Evolutionary conservation across 345 rosid species (phyloP), one percentile per base, ranked within the genome.

Genomic region (Populus tremula): DNA sequence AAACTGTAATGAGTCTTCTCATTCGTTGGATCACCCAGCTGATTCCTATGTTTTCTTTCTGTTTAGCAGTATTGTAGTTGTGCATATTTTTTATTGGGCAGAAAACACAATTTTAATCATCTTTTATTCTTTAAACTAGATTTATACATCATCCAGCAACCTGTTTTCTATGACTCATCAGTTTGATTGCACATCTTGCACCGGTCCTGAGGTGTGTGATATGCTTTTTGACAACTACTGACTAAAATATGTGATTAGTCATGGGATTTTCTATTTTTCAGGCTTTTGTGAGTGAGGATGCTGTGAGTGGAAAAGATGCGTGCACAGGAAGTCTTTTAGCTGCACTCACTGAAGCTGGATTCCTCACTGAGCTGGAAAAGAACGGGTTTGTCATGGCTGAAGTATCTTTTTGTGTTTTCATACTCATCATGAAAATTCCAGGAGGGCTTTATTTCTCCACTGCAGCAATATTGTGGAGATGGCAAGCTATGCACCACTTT

Each of bases 221-320:
- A 41, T 76, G 27, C 36, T 76, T 81, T 36, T 64, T 45, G 56
- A 36, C 47, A 10, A 68, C 33, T 59, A 35, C 6, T 65, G 21
- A 7, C 35, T n/a, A 10, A 45, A 29, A 11, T 43, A 29, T 11
- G 18, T 45, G 25, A 53, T 77, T 54, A 25, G 53, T 53, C 67
- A 20, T 27, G 31, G 18, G 69, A 73, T 68, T 80, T 56, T 27
- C 35, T 70, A 29, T 61, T 50, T 83, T 83, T 50, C 85, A 96
- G 99, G 99, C 95, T 73, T 96, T 96, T 82, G 95, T 92, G 39
- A 96, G 99, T 67, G 97, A 96, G 82, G 93, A 96, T 86, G 97
- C 39, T 97, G n/a, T 96, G 76, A 89, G 88, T 17, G 93, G 92
- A 69, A 84, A 87, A 68, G 99, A 93, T 83, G 98, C 97, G 45